Base-by-base conservation (phyloP, 129 eudicot species). In the Helichrysum umbraculigerum region DNA sequence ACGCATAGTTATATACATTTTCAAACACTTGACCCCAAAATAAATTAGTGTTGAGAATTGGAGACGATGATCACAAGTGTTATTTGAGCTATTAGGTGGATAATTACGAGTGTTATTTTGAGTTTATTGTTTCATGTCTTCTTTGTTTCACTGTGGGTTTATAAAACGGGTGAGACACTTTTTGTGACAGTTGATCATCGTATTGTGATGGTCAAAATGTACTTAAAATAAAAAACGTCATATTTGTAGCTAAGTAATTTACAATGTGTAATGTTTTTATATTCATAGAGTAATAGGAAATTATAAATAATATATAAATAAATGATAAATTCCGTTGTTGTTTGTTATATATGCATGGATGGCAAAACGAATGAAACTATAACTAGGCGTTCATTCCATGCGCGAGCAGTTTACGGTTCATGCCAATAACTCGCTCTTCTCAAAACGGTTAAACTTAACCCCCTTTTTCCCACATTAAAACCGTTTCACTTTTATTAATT, bases 371-470 rank as follows among this genome's bases (percentile, higher is more conserved):
- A 64, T 30, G 16, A 64, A 64, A 30, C 30, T 64, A 64, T 20
- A 57, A 4, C 10, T 64, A 64, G 69, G 42, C 69, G 44, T 64
- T 12, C 21, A 64, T 64, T 64, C 22, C 74, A 41, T 72, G 83
- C 11, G 22, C 28, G 71, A 80, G 79, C 74, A 67, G 83, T 80
- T 74, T 80, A 66, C 44, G 75, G 75, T 75, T 73, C 79, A 80
- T 80, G 75, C 79, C 83, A 80, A 67, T 78, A 28, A 80, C 81
- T 61, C 75, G 37, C 68, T 63, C 68, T 52, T 71, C 73, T 64
- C 74, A 74, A 80, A 67, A 60, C 83, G 79, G 83, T 80, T 80
- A 66, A 2, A 41, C 14, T 41, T 9, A 73, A 73, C 78, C 78
- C 50, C 65, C 19, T 30, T 42, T 47, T 67, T 4, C 29, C 4